Base-by-base conservation (phyloP, 2,329 filamentous ascomycete species). In the Ceratocystis albifundus region DNA sequence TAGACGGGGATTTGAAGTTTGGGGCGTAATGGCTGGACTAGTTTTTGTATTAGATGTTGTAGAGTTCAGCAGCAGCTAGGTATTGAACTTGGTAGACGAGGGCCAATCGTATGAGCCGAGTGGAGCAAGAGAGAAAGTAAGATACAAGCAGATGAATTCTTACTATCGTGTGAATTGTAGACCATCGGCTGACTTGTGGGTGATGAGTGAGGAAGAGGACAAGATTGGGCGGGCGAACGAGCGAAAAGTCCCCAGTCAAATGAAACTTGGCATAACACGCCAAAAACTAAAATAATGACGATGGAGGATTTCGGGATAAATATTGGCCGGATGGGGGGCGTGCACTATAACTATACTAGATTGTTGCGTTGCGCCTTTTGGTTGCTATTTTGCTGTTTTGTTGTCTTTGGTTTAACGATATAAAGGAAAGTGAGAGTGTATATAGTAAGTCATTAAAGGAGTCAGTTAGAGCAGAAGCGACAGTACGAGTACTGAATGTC, bases 231-330 rank as follows among this genome's bases (percentile, higher is more conserved):
- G 55, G 32, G 55, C 55, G 55, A 36, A 28, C 20, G 55, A 36
- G 55, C 20, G 20, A 53, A 59, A 25, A 59, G 17, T n/a, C 17
- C 28, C 25, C 28, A 59, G 55, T 36, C 55, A n/a, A 36, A n/a
- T 59, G 55, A 28, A 59, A 36, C 15, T 59, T 15, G 55, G 28
- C 55, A 25, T 59, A 28, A 36, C 55, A 59, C 55, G 55, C 12
- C 28, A 59, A 59, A 41, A 32, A 30, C 55, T 36, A 59, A 36
- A 57, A 57, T 57, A 57, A 59, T 59, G 55, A 59, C 55, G 55
- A 59, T 59, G 55, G 55, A 59, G 55, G 55, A 59, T 36, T 30
- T 59, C 55, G 55, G 55, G 55, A 36, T 59, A 59, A 59, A 36
- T 36, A 59, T 59, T 59, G 55, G 25, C 55, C 55, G 55, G 55